phyloP scores from a whole-genome alignment of 176 grass and related monocot species.

The Bolboschoenus planiculmis region DNA sequence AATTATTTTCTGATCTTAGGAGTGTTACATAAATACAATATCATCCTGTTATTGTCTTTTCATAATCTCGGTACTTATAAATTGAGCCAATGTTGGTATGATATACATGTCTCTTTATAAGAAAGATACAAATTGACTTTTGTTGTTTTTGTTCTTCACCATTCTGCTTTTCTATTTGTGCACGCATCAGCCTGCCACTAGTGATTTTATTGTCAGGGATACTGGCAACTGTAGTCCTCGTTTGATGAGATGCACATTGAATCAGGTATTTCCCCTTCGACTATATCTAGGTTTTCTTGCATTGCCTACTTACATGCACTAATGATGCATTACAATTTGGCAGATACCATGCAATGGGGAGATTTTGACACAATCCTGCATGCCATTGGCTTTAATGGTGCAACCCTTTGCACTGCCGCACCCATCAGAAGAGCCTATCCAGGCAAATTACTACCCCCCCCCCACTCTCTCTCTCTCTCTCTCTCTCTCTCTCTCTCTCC shows the following conservation, averaged over 20 bases:
- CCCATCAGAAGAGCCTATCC: conserved; percentile 75
- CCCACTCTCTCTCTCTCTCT: background rate
- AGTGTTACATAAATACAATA: background rate
- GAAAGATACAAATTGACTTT: background rate
- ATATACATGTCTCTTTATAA: background rate
- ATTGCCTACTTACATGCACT: conserved; percentile 18
- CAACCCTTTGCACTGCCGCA: conserved; percentile 78
- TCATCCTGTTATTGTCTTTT: background rate
- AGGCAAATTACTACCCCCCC: conserved; percentile 29
- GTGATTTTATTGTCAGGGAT: conserved; percentile 80
- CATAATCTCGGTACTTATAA: background rate
- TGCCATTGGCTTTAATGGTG: conserved; percentile 84
- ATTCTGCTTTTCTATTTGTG: background rate
- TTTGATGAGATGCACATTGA: conserved; percentile 72
- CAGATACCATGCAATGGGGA: conserved; percentile 88
- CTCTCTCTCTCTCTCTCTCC: too few species aligned
- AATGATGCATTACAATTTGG: conserved; percentile 27
- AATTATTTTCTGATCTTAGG: background rate
- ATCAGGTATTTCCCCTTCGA: conserved; percentile 47
- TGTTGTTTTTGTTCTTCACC: background rate
- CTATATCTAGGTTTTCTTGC: background rate
- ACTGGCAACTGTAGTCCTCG: conserved; percentile 83
- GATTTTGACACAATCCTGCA: conserved; percentile 66
- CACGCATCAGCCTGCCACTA: conserved; percentile 47
- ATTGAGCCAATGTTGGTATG: background rate